phyloP scores from a whole-genome alignment of 192 early-diverging fungal species.

The Umbelopsis sp. region DNA sequence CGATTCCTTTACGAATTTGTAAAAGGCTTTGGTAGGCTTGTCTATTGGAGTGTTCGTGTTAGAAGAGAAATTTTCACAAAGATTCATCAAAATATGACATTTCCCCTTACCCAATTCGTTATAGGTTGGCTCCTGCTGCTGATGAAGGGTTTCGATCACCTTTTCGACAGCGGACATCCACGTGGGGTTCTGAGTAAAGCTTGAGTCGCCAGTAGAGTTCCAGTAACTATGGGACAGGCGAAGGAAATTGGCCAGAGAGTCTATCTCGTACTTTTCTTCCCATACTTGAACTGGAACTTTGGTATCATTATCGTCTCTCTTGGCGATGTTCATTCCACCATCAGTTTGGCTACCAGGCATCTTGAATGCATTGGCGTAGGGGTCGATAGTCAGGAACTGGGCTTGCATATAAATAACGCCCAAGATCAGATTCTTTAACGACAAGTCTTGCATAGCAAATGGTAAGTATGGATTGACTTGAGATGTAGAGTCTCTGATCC shows the following conservation, averaged over 20 bases:
- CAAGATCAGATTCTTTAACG: conserved; percentile 50
- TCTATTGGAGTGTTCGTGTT: conserved; percentile 41
- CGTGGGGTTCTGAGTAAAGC: conserved; percentile 33
- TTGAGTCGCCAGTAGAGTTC: conserved; percentile 47
- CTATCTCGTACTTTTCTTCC: conserved; percentile 68
- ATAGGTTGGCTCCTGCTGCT: conserved; percentile 50
- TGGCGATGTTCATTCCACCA: background rate
- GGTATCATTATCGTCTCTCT: background rate
- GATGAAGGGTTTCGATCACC: conserved; percentile 43
- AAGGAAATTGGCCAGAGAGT: conserved; percentile 69
- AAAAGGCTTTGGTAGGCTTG: conserved; percentile 29
- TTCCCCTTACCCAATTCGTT: conserved; percentile 27
- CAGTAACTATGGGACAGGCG: conserved; percentile 58
- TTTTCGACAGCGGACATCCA: conserved; percentile 54
- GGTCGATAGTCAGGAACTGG: conserved; percentile 28
- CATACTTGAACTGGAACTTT: conserved; percentile 32
- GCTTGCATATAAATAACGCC: conserved; percentile 66
- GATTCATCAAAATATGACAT: conserved; percentile 26
- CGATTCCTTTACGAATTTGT: conserved; percentile 32
- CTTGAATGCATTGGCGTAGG: conserved; percentile 68
- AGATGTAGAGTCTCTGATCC: conserved; percentile 74
- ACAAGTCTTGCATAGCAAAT: conserved; percentile 41
- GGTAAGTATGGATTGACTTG: conserved; percentile 62
- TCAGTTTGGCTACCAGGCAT: conserved; percentile 40
- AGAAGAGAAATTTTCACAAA: background rate